Evolutionary conservation across 352 stramenopile genomes (phyloP).

Genomic region (Phytopythium vexans): DNA sequence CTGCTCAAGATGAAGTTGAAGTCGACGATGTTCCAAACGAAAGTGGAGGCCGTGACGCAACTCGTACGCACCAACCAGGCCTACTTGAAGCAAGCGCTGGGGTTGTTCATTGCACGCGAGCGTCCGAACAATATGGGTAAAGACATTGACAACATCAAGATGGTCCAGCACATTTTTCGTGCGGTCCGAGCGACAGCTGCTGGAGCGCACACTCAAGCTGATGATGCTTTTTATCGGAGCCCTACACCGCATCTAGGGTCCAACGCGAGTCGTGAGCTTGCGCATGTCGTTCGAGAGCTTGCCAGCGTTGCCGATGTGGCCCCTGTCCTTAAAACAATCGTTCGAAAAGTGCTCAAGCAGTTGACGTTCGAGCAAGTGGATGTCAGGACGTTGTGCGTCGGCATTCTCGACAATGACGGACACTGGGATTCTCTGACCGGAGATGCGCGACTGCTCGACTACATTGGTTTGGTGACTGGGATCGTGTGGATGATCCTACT

Average conservation of each 20-base stretch:
- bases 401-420: conserved; percentile 68
- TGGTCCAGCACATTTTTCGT: conserved; percentile 86
- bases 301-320: conserved; percentile 67
- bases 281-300: conserved; percentile 79
- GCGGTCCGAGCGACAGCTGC: conserved; percentile 30
- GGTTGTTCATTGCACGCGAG: conserved; percentile 70
- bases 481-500: conserved; percentile 75
- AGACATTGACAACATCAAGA: conserved; percentile 89
- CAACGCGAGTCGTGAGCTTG: conserved; percentile 67
- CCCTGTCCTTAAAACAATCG: conserved; percentile 79
- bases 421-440: conserved; percentile 68
- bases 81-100: conserved; percentile 68
- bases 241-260: conserved; percentile 52
- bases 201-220: conserved; percentile 4
- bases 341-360: conserved; percentile 84
- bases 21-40: conserved; percentile 86
- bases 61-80: conserved; percentile 65
- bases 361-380: conserved; percentile 82
- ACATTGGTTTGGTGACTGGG: conserved; percentile 74
- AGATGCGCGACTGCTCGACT: conserved; percentile 67
- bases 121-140: conserved; percentile 81
- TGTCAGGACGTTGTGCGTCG: conserved; percentile 74
- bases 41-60: conserved; percentile 80
- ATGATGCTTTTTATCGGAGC: conserved; percentile 63
- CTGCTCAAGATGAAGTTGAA: conserved; percentile 85